Base-by-base conservation (phyloP, 2,329 filamentous ascomycete species). In the Fusarium metavorans region DNA sequence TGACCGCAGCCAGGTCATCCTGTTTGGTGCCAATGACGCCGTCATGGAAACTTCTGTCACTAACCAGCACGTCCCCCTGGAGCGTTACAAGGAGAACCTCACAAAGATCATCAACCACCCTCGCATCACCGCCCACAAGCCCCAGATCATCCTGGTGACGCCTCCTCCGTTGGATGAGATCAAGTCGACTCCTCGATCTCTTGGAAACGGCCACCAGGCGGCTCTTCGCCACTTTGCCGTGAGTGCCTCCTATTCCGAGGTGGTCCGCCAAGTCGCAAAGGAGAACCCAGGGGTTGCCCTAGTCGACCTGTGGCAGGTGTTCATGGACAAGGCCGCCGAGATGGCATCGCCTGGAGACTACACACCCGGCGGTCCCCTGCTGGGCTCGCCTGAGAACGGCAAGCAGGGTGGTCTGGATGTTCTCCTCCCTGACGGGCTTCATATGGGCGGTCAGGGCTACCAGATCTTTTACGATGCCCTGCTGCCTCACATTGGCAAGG, bases 21-120 rank as follows among this genome's bases (percentile, higher is more conserved):
- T 97, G 75, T 92, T 98, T 70, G 97, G 97, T 20, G 94, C 97
- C 76, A 98, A 99, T 81, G 97, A 98, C 83, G 92, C 96, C 5
- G 92, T 92, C 64, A 82, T 97, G 5, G 88, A 91, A 5, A 85
- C 89, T 41, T 86, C 88, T 6, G 86, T 87, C 5, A 91, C 90
- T 60, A 86, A 87, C 11, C 97, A 98, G 83, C 91, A 96, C 81
- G 89, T 98, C 9, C 90, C 94, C 1, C 83, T 98, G n/a, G 88
- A 92, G 1, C 84, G 91, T 70, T 98, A 95, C 85, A 91, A 90
- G 80, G 83, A 88, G 65, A 97, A 98, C 79, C 84, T 98, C 57
- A 87, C 83, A 73, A 86, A 85, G 30, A 94, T 98, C 76, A 84
- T 97, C 78, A 90, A 87, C 4, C 94, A 98, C 82, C 90, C 92